Percentiles rank a stretch among this genome's conserved stretches.
Evolutionary conservation across 1,284 basidiomycete genomes (phyloP).

Genomic region (Paramarasmius palmivorus): DNA sequence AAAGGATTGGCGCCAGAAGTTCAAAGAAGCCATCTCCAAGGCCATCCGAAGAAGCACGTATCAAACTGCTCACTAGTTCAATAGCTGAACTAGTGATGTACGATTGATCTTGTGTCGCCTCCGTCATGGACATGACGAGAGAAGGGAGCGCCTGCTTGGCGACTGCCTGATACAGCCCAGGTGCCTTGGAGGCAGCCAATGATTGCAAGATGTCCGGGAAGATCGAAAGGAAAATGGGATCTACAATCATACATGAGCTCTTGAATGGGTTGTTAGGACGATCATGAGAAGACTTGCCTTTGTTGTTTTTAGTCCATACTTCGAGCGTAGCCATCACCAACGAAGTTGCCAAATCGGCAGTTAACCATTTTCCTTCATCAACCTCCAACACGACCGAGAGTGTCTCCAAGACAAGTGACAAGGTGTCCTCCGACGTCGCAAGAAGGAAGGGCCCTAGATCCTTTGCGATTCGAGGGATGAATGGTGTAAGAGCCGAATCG

Average conservation of each 20-base stretch:
- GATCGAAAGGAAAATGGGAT: conserved; percentile 87
- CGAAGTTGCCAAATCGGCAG: conserved; percentile 59
- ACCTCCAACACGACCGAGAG: conserved; percentile 78
- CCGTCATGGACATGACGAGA: conserved; percentile 65
- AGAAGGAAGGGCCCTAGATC: conserved; percentile 85
- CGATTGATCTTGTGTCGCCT: conserved; percentile 59
- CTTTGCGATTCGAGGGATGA: conserved; percentile 77
- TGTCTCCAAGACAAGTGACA: conserved; percentile 90
- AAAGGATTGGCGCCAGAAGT: conserved; percentile 72
- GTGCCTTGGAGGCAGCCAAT: conserved; percentile 60
- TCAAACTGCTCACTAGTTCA: conserved; percentile 74
- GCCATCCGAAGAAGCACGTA: conserved; percentile 63
- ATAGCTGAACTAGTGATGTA: conserved; percentile 80
- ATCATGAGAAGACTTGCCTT: conserved; percentile 47
- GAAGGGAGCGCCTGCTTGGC: conserved; percentile 74
- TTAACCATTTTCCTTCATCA: conserved; percentile 72
- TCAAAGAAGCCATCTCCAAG: conserved; percentile 80
- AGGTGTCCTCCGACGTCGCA: conserved; percentile 82
- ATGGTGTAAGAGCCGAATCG: conserved; percentile 58
- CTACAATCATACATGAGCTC: conserved; percentile 38
- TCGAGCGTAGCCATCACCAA: conserved; percentile 69
- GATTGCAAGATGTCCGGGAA: conserved; percentile 81
- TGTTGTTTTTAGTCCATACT: conserved; percentile 84
- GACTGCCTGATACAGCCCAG: conserved; percentile 69
- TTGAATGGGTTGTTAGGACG: not conserved